These are phyloP conservation scores for Aphanomyces cochlioides DNA, from an alignment of 352 stramenopile genomes.

Conservation along the genomic window DNA sequence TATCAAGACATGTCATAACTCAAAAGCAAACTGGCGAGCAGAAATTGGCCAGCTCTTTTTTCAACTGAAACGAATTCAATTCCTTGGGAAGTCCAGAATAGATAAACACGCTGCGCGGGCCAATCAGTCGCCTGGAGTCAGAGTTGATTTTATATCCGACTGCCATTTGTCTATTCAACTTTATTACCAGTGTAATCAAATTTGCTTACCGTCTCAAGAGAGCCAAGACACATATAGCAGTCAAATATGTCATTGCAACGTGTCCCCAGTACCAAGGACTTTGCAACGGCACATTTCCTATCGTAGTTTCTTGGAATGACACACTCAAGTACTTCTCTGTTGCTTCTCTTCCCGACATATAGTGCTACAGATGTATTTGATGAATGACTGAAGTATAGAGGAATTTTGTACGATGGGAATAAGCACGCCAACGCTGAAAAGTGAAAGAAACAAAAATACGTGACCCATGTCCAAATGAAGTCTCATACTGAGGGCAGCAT, in stretches of 20 bases:
- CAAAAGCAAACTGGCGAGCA: conserved; percentile 32
- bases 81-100: conserved; percentile 49
- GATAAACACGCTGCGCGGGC: conserved; percentile 66
- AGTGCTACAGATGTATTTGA: conserved; percentile 47
- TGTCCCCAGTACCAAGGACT: conserved; percentile 79
- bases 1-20: neutral
- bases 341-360: conserved; percentile 49
- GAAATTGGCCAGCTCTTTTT: conserved; percentile 39
- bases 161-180: conserved; percentile 17
- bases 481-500: conserved; percentile 56
- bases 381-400: neutral
- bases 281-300: conserved; percentile 74
- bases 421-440: conserved; percentile 67
- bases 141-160: conserved; percentile 40
- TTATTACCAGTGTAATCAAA: neutral
- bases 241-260: conserved; percentile 71
- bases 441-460: conserved; percentile 54
- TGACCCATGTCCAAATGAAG: conserved; percentile 65
- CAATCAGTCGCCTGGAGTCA: conserved; percentile 66
- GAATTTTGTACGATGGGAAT: conserved; percentile 57
- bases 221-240: conserved; percentile 47
- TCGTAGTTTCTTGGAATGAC: conserved; percentile 73
- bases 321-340: conserved; percentile 27
- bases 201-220: conserved; percentile 39
- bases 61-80: conserved; percentile 48